Base-by-base conservation (phyloP, 2,329 filamentous ascomycete species). In the Colletotrichum sp. region DNA sequence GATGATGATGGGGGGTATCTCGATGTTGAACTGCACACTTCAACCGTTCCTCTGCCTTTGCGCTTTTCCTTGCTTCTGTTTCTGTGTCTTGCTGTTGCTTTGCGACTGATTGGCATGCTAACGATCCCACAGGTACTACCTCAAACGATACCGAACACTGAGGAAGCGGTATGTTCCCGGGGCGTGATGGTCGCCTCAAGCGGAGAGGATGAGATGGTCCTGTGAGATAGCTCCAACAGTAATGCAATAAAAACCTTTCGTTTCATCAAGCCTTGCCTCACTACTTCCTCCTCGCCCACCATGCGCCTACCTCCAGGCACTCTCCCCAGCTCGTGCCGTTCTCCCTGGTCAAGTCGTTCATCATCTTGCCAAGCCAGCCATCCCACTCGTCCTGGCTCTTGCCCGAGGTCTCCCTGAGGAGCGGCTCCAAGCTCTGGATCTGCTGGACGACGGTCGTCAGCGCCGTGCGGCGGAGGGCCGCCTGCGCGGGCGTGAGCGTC, bases 331-430 rank as follows among this genome's bases (percentile, higher is more conserved):
- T 92, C 22, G 95, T 93, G 25, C 95, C 95, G 71, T 92, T 93
- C 77, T 96, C 93, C 83, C 94, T 92, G 82, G 98, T 90, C 81
- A 98, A 85, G 84, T 97, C 94, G 63, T 92, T 91, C 90, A 95
- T 96, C 94, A 98, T 95, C 84, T 93, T 95, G 55, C 93, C 92
- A 86, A 95, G 92, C 96, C 96, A 98, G 57, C 92, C 89, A 83
- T 98, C 95, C 96, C 96, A 98, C 86, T 98, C 96, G 79, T 98
- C 95, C 82, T 95, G 92, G 80, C 94, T 95, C 88, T 98, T 98
- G 16, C 94, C 94, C 81, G 94, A 98, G 62, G 92, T 92, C 80
- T 98, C 94, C 80, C 94, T 92, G 79, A 98, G 87, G 75, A 97
- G 86, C 7, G 95, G 95, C 84, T 98, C 96, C 80, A 98, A 87